Conservation (phyloP, 495 filamentous ascomycete genomes). For the Lepraria neglecta region DNA sequence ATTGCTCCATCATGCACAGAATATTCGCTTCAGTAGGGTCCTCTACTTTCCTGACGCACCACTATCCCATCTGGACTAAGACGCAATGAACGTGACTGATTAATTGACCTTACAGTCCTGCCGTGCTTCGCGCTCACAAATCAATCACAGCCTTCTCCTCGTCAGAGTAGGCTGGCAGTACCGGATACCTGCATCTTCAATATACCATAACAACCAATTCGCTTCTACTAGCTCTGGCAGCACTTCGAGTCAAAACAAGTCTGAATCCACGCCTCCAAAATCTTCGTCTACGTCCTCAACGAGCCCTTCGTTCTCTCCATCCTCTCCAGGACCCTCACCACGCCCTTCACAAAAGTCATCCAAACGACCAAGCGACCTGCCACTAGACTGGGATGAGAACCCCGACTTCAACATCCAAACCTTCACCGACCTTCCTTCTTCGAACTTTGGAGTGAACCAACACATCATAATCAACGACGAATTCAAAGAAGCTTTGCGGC, state of each 20-base stretch:
- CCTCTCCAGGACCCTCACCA: slow-evolving; percentile 29
- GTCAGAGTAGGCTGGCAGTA: slow-evolving; percentile 25
- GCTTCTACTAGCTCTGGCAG: slow-evolving; percentile 20
- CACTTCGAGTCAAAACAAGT: slow-evolving; percentile 4
- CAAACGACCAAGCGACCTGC: slow-evolving; percentile 29
- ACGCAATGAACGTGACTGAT: neutral
- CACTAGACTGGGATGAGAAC: slow-evolving; percentile 72
- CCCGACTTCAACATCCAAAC: slow-evolving; percentile 65
- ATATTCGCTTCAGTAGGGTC: slow-evolving; percentile 24
- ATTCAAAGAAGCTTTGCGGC: slow-evolving; percentile 82
- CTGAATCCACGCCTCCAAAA: neutral
- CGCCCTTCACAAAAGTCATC: slow-evolving; percentile 24
- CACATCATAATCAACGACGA: slow-evolving; percentile 90
- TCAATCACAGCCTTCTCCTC: slow-evolving; percentile 17
- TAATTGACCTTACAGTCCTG: neutral
- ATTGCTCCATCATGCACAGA: slow-evolving; percentile 13
- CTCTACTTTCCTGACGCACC: slow-evolving; percentile 10
- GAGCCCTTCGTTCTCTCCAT: slow-evolving; percentile 37
- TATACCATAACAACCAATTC: slow-evolving; percentile 9
- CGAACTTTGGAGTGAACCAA: slow-evolving; percentile 90
- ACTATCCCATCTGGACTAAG: neutral
- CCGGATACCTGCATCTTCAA: slow-evolving; percentile 8
- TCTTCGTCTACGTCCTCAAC: slow-evolving; percentile 10
- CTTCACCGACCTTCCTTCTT: slow-evolving; percentile 81
- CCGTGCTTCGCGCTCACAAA: slow-evolving; percentile 3